A percentile compares a stretch with the other conserved stretches of the same genome.
Conservation (phyloP, 1,284 basidiomycete species). For the Pascua sp. region DNA sequence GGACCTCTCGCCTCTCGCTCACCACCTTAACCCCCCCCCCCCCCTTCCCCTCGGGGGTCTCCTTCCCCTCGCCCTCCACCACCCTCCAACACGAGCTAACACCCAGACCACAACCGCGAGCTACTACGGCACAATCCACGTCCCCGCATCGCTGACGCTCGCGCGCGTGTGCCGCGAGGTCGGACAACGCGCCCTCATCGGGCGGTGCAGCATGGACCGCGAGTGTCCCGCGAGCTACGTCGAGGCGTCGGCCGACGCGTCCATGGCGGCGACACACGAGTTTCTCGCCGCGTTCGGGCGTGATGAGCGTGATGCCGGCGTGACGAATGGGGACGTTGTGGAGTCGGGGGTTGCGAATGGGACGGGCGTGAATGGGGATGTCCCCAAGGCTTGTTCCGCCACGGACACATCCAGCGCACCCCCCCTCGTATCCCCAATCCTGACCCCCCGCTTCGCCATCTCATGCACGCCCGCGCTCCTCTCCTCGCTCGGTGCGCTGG, state of each 20-base stretch:
- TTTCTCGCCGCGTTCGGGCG: slow-evolving; percentile 71
- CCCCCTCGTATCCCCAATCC: slow-evolving; percentile 73
- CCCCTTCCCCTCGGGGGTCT: no score
- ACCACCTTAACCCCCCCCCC: no score
- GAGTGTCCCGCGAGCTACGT: slow-evolving; percentile 68
- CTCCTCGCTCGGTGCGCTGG: slow-evolving; percentile 59
- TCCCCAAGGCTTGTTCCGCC: no score
- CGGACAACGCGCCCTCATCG: slow-evolving; percentile 84
- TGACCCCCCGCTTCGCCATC: slow-evolving; percentile 94
- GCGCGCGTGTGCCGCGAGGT: slow-evolving; percentile 67
- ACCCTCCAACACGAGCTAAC: no score
- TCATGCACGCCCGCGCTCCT: slow-evolving; percentile 79
- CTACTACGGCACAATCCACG: slow-evolving; percentile 83
- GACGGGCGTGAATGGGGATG: no score
- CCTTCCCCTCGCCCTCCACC: no score
- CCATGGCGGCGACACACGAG: slow-evolving; percentile 61
- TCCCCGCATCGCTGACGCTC: slow-evolving; percentile 73
- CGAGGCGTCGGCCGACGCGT: slow-evolving; percentile 61
- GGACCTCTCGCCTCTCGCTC: background rate
- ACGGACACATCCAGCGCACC: slow-evolving; percentile 14
- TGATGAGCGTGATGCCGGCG: no score
- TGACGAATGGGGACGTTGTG: slow-evolving; percentile 21
- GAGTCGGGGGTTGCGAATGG: background rate
- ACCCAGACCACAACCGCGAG: slow-evolving; percentile 87
- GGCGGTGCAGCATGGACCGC: slow-evolving; percentile 91